These are phyloP conservation scores for Arthrobotrys conoides DNA, from an alignment of 2,329 filamentous ascomycete genomes.

Conservation along the genomic window DNA sequence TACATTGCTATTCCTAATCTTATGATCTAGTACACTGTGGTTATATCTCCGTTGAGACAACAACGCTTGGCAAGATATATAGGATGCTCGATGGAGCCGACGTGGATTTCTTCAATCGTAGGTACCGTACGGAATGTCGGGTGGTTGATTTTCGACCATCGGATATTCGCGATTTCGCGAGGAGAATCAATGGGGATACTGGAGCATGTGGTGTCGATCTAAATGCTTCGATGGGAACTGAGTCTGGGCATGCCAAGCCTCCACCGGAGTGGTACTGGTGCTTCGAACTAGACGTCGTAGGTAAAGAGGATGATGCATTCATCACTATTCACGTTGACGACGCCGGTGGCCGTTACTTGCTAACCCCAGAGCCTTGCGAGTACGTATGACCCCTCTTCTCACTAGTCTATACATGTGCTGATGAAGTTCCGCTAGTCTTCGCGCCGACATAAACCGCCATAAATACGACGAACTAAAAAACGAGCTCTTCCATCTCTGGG, in stretches of 20 bases:
- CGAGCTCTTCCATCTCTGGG: slow-evolving; percentile 54
- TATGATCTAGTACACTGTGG: slow-evolving; percentile 32
- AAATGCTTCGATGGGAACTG: slow-evolving; percentile 4
- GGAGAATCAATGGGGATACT: slow-evolving; percentile 22
- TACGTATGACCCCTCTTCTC: slow-evolving; percentile 8
- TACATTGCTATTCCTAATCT: background rate
- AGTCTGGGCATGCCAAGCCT: background rate
- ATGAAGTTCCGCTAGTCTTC: slow-evolving; percentile 17
- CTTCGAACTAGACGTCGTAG: slow-evolving; percentile 52
- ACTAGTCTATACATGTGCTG: background rate
- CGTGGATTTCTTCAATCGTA: slow-evolving; percentile 48
- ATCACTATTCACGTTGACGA: slow-evolving; percentile 56
- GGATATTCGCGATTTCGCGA: slow-evolving; percentile 38
- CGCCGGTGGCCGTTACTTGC: slow-evolving; percentile 34
- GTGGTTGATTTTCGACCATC: slow-evolving; percentile 48
- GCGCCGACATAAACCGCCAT: slow-evolving; percentile 5
- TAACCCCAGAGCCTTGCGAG: slow-evolving; percentile 48
- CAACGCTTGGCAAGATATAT: slow-evolving; percentile 30
- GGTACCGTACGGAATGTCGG: slow-evolving; percentile 52
- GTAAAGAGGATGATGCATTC: slow-evolving; percentile 24
- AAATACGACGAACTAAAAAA: slow-evolving; percentile 24
- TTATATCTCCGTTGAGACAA: slow-evolving; percentile 44
- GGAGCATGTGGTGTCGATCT: slow-evolving; percentile 28
- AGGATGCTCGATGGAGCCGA: slow-evolving; percentile 36
- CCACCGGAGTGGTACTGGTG: slow-evolving; percentile 55